phyloP scores from a whole-genome alignment of 2,329 filamentous ascomycete genomes.

The Neofusicoccum cordaticola region DNA sequence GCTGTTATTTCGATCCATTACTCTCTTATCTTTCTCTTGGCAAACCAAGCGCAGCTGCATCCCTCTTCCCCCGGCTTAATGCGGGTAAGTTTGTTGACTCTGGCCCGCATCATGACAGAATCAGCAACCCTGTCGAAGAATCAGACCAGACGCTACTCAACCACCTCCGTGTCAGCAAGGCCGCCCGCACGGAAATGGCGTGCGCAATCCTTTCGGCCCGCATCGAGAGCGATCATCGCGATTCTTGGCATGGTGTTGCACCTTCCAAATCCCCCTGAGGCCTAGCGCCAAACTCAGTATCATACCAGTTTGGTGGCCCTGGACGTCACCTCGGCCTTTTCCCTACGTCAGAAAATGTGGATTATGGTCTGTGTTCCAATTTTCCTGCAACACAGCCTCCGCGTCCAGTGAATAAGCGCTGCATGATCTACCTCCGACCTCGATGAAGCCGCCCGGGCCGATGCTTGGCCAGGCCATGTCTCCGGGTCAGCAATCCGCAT shows the following conservation, averaged over 20 bases:
- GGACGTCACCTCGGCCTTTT: background rate
- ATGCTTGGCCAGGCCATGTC: background rate
- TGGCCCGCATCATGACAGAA: background rate
- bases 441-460: background rate
- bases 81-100: background rate
- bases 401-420: too few relatives aligned
- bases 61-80: background rate
- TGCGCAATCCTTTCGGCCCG: background rate
- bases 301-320: conserved; percentile 6
- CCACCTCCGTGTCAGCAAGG: background rate
- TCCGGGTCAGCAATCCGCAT: background rate
- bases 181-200: background rate
- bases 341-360: background rate
- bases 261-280: background rate
- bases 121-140: background rate
- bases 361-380: background rate
- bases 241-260: conserved; percentile 13
- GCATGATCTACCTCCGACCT: background rate
- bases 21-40: background rate
- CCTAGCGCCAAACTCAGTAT: background rate
- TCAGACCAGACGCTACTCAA: background rate
- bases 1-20: background rate
- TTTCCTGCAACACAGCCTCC: background rate
- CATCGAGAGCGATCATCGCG: background rate
- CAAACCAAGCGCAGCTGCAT: too few relatives aligned